Percentiles rank a stretch among this genome's conserved stretches.
Evolutionary conservation across 768 basidiomycete genomes (phyloP).

Genomic region (Suillus luteus): DNA sequence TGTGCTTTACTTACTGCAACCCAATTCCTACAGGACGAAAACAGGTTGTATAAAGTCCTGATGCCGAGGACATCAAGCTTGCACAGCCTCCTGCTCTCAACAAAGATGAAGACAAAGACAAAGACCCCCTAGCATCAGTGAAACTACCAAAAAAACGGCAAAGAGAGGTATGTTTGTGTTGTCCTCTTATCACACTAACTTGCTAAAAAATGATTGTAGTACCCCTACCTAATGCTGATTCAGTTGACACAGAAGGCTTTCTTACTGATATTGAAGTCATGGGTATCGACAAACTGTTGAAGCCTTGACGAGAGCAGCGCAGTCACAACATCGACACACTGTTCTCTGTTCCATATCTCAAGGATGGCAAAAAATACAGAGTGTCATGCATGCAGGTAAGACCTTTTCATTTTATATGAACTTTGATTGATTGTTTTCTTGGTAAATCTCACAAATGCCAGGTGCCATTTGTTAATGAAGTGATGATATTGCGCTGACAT

Average conservation of each 20-base stretch:
- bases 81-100: not conserved
- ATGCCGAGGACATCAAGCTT: not conserved
- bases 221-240: not conserved
- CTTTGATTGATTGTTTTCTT: too few relatives aligned
- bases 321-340: too few relatives aligned
- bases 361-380: too few relatives aligned
- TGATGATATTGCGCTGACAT: too few relatives aligned
- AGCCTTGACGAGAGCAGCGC: not conserved
- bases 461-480: too few relatives aligned
- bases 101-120: not conserved
- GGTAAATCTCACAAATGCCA: too few relatives aligned
- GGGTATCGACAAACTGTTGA: not conserved
- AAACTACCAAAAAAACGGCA: not conserved
- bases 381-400: too few relatives aligned
- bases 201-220: slow-evolving; percentile 1
- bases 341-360: too few relatives aligned
- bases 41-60: not conserved
- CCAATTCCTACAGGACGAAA: not conserved
- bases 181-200: not conserved
- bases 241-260: not conserved
- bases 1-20: not conserved
- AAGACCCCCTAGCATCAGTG: not conserved
- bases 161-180: not conserved
- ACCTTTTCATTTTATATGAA: too few relatives aligned
- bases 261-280: not conserved